These are phyloP conservation scores for Metarhizium sp. DNA, from an alignment of 2,329 filamentous ascomycete genomes.

Conservation along the genomic window DNA sequence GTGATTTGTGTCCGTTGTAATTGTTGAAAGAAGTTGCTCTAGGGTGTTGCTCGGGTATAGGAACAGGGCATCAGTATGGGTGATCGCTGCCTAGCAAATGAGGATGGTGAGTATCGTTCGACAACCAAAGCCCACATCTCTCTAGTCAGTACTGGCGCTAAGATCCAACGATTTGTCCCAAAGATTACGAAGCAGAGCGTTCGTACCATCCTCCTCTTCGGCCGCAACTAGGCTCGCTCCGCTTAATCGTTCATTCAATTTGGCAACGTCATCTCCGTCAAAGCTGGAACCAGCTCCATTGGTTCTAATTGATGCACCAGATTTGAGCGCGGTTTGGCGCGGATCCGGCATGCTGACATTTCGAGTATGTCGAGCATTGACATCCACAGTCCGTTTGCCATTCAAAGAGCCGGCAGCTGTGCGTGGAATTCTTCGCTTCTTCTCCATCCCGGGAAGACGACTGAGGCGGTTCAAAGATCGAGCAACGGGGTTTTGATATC, in stretches of 20 bases:
- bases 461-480: conserved; percentile 43
- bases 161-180: conserved; percentile 55
- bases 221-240: conserved; percentile 40
- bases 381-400: conserved; percentile 23
- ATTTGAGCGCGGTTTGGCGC: conserved; percentile 20
- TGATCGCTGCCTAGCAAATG: too few species aligned
- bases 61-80: neutral
- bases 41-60: neutral
- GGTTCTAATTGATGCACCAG: conserved; percentile 26
- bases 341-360: conserved; percentile 29
- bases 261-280: conserved; percentile 34
- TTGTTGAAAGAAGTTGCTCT: too few species aligned
- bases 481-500: conserved; percentile 62
- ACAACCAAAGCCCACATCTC: neutral
- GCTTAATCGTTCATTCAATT: conserved; percentile 34
- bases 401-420: conserved; percentile 27
- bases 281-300: conserved; percentile 34
- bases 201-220: conserved; percentile 40
- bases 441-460: conserved; percentile 41
- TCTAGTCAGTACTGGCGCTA: conserved; percentile 35
- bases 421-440: conserved; percentile 38
- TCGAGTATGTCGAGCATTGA: conserved; percentile 24
- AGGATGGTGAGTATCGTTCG: too few species aligned
- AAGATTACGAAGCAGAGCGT: conserved; percentile 43
- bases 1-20: too few species aligned